Conservation (phyloP, 495 filamentous ascomycete genomes). For the Penicillium malachiteum region DNA sequence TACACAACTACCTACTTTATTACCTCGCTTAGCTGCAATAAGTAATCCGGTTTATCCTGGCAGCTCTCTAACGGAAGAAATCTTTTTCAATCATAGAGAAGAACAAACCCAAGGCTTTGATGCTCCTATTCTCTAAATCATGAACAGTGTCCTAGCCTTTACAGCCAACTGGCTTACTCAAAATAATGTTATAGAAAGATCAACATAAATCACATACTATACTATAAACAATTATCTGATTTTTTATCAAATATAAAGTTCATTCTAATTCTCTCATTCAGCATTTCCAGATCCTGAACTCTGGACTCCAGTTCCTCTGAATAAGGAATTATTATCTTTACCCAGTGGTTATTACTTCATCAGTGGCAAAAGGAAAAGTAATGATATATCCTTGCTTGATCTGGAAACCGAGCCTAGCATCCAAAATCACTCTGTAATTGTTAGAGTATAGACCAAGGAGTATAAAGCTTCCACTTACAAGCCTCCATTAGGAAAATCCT, state of each 20-base stretch:
- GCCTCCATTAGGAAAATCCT: conserved; percentile 22
- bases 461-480: conserved; percentile 23
- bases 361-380: conserved; percentile 16
- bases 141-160: conserved; percentile 12
- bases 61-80: conserved; percentile 8
- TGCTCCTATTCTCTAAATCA: conserved; percentile 14
- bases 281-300: conserved; percentile 10
- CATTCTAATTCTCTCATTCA: conserved; percentile 7
- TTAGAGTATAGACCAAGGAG: conserved; percentile 15
- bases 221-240: conserved; percentile 7
- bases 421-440: conserved; percentile 15
- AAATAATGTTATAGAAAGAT: conserved; percentile 8
- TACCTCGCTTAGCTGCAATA: conserved; percentile 6
- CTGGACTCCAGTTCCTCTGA: conserved; percentile 7
- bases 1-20: conserved; percentile 4
- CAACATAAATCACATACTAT: conserved; percentile 3
- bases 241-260: conserved; percentile 11
- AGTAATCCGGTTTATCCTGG: conserved; percentile 6
- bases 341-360: conserved; percentile 13
- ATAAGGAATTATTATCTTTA: conserved; percentile 10
- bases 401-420: conserved; percentile 20
- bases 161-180: conserved; percentile 4
- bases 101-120: conserved; percentile 11
- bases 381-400: conserved; percentile 22
- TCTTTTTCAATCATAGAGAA: conserved; percentile 10